phyloP scores from a whole-genome alignment of 768 basidiomycete genomes.

The Leccinum fibrillosum region DNA sequence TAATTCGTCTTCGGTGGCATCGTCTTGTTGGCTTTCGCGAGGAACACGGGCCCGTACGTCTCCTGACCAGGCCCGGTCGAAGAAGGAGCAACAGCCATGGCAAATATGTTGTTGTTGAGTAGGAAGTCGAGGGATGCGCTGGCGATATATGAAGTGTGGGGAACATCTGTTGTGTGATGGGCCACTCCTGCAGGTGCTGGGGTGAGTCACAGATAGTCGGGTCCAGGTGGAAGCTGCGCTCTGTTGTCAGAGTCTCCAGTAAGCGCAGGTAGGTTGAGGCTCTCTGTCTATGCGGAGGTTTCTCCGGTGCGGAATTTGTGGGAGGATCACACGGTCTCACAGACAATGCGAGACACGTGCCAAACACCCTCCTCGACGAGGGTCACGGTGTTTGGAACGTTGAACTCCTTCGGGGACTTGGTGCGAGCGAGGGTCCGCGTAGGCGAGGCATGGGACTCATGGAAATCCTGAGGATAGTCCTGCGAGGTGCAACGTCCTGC shows the following conservation, averaged over 20 bases:
- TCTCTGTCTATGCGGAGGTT: conserved; percentile 21
- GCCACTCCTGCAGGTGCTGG: too few relatives aligned
- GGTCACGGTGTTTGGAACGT: conserved; percentile 1
- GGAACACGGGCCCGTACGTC: conserved; percentile 38
- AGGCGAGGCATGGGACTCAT: conserved; percentile 2
- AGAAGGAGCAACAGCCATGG: too few relatives aligned
- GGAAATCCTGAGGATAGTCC: conserved; percentile 62
- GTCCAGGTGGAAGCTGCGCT: conserved; percentile 49
- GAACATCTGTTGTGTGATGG: too few relatives aligned
- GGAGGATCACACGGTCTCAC: conserved; percentile 16
- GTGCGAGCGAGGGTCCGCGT: conserved; percentile 21
- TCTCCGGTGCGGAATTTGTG: conserved; percentile 22
- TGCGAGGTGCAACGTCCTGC: conserved; percentile 62
- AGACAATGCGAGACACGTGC: conserved; percentile 22
- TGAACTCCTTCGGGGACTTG: conserved; percentile 21
- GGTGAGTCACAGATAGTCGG: too few relatives aligned
- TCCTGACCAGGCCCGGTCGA: conserved; percentile 52
- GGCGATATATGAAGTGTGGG: too few relatives aligned
- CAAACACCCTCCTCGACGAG: conserved; percentile 16
- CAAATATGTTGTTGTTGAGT: too few relatives aligned
- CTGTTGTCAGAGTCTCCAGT: conserved; percentile 26
- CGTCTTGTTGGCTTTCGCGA: conserved; percentile 36
- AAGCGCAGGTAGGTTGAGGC: conserved; percentile 1
- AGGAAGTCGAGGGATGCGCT: too few relatives aligned
- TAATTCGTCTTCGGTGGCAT: conserved; percentile 30